phyloP scores from a whole-genome alignment of 1,139 yeast genomes.

The Petasospora fabianii region DNA sequence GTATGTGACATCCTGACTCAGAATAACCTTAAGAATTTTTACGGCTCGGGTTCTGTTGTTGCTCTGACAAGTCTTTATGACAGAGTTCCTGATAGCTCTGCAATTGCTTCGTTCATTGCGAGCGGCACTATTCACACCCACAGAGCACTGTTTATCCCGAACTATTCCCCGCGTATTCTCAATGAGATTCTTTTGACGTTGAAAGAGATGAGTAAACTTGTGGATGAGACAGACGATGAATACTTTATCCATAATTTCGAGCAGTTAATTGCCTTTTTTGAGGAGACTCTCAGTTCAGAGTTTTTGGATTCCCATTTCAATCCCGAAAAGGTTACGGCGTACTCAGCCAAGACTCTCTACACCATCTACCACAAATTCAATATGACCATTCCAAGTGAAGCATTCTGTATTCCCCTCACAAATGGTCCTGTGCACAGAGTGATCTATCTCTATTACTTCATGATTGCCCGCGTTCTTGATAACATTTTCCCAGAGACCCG shows the following conservation, averaged over 20 bases:
- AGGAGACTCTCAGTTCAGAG: constrained; percentile 6
- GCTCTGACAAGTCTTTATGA: constrained; percentile 19
- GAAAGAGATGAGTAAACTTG: constrained; percentile 8
- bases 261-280: constrained; percentile 12
- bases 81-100: constrained; percentile 14
- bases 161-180: constrained; percentile 17
- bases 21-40: constrained; percentile 11
- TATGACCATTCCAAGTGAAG: constrained; percentile 21
- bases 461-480: constrained; percentile 21
- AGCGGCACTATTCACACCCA: constrained; percentile 5
- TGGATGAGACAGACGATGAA: constrained; percentile 12
- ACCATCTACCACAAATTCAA: constrained; percentile 14
- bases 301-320: background rate
- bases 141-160: constrained; percentile 19
- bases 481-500: constrained; percentile 25
- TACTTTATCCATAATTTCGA: constrained; percentile 10
- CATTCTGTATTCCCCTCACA: constrained; percentile 10
- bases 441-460: constrained; percentile 17
- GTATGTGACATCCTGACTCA: constrained; percentile 15
- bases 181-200: constrained; percentile 18
- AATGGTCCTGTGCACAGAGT: constrained; percentile 15
- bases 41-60: constrained; percentile 16
- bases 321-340: constrained; percentile 13
- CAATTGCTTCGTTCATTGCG: constrained; percentile 16
- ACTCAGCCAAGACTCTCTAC: constrained; percentile 18